Percentiles rank a stretch among this genome's conserved stretches.
Conservation (phyloP, 352 stramenopile genomes). For the Pythium pectinolyticum region DNA sequence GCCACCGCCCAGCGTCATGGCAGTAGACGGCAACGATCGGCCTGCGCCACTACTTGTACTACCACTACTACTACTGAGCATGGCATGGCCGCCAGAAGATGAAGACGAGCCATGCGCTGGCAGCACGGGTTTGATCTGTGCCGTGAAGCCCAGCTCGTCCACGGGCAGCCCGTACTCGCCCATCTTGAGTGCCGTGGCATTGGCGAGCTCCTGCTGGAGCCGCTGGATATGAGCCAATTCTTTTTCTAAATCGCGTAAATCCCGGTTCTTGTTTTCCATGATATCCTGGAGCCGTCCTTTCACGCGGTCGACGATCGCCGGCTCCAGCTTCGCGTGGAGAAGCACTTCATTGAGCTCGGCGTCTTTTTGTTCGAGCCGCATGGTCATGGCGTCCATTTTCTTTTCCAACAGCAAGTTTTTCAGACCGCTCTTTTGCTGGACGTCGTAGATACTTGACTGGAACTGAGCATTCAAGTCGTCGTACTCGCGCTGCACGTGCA, state of each 20-base stretch:
- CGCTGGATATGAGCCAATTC: slow-evolving; percentile 70
- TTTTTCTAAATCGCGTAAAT: slow-evolving; percentile 82
- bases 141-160: slow-evolving; percentile 85
- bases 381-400: slow-evolving; percentile 85
- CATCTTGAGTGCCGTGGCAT: slow-evolving; percentile 86
- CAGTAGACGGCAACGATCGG: slow-evolving; percentile 7
- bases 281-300: slow-evolving; percentile 89
- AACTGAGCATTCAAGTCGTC: slow-evolving; percentile 90
- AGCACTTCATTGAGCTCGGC: slow-evolving; percentile 93
- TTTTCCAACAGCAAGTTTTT: slow-evolving; percentile 94
- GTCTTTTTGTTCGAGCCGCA: slow-evolving; percentile 89
- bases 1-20: slow-evolving; percentile 1
- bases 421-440: slow-evolving; percentile 93
- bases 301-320: slow-evolving; percentile 77
- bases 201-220: slow-evolving; percentile 80
- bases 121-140: slow-evolving; percentile 23
- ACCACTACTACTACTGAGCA: no score
- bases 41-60: no score
- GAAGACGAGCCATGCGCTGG: no score
- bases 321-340: slow-evolving; percentile 88
- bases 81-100: no score
- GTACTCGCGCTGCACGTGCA: slow-evolving; percentile 83
- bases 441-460: slow-evolving; percentile 88
- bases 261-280: slow-evolving; percentile 85
- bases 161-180: slow-evolving; percentile 88